phyloP scores from a whole-genome alignment of 1,284 basidiomycete genomes.

The Tilletia setariae region DNA sequence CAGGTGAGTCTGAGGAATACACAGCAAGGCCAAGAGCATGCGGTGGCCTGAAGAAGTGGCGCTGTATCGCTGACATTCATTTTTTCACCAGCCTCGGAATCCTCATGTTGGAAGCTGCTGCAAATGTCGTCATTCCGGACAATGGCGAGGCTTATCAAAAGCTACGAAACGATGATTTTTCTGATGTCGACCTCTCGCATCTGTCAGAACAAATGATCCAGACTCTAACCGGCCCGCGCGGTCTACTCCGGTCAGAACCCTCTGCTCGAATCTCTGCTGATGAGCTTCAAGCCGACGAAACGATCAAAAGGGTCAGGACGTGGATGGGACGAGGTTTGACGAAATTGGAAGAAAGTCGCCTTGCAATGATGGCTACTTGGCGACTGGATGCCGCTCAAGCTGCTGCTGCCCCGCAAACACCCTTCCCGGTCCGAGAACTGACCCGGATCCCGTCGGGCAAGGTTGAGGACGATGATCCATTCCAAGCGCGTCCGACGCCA shows the following conservation, averaged over 20 bases:
- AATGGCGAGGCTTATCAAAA: constrained; percentile 94
- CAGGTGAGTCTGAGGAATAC: constrained; percentile 64
- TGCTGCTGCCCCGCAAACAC: no score
- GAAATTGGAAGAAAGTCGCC: neutral
- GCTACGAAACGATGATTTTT: constrained; percentile 85
- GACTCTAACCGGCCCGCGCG: constrained; percentile 30
- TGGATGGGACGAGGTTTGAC: constrained; percentile 27
- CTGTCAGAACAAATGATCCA: constrained; percentile 56
- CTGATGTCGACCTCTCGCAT: constrained; percentile 72
- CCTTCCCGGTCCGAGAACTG: no score
- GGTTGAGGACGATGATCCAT: neutral
- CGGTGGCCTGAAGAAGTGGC: no score
- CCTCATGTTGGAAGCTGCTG: constrained; percentile 88
- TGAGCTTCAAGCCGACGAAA: constrained; percentile 29
- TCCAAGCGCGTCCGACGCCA: neutral
- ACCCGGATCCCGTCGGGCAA: no score
- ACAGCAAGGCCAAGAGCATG: neutral
- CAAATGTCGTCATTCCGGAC: constrained; percentile 94
- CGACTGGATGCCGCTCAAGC: constrained; percentile 8
- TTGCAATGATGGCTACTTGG: constrained; percentile 24
- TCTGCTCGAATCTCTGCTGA: constrained; percentile 21
- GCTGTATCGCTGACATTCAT: neutral
- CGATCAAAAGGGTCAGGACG: constrained; percentile 24
- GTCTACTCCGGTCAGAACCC: constrained; percentile 13
- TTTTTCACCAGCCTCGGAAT: constrained; percentile 73